Evolutionary conservation across 169 alveolate genomes (phyloP), one percentile per base, ranked within the genome.

Genomic region (Cryptosporidium felis): DNA sequence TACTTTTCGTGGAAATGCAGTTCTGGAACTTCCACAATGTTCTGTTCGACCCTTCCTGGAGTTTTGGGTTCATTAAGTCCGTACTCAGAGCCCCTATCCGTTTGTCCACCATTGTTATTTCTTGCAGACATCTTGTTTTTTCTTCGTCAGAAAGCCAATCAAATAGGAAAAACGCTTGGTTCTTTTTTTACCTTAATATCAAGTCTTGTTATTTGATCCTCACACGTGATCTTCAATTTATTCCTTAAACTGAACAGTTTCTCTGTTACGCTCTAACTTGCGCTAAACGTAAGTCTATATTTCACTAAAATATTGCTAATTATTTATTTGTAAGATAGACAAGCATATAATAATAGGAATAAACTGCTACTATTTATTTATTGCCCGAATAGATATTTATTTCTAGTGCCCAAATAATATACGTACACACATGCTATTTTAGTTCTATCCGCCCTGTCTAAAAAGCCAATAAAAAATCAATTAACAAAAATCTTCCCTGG

Each of bases 11-110:
- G 85, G 32, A 74, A 74, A 53, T 74, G 85, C 46, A 92, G 90
- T 60, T 94, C 97, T 14, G 97, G 97, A 21, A 95, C 97, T 88
- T 95, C 97, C 5, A 95, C 96, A 38, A 94, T 91, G 85, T 92
- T 94, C n/a, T 49, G 28, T 49, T 74, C 85, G 16, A 65, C 62
- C n/a, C 45, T 44, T 5, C 45, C 45, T 16, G 63, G 63, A 65
- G 81, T 30, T 42, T 46, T 38, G 5, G 21, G 12, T 1, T 65
- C 81, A 10, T 18, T 18, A 28, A n/a, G 10, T 44, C 61, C 62
- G 21, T 8, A 45, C 4, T 65, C 61, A 14, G 62, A 28, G 49
- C 4, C 61, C 49, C 81, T 65, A 46, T 49, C 81, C n/a, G 81
- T 46, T 28, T 65, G 44, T 63, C 80, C 81, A n/a, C 62, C 62